These are phyloP conservation scores for Dichotomocladium elegans DNA, from an alignment of 371 early-diverging fungal genomes.

Conservation along the genomic window DNA sequence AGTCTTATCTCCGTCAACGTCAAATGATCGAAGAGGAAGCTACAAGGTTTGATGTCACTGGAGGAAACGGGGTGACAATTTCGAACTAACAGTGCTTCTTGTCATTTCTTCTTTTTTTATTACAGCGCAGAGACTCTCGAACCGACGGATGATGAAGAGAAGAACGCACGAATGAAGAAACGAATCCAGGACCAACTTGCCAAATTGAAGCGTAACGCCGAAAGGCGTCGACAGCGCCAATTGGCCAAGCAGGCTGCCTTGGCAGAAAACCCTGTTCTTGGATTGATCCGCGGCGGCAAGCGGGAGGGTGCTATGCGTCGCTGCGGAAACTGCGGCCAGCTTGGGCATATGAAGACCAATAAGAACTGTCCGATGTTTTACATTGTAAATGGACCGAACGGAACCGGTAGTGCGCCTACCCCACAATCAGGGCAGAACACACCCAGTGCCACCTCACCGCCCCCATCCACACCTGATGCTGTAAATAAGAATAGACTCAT, in stretches of 20 bases:
- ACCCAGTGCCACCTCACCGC: too few relatives aligned
- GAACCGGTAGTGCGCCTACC: too few relatives aligned
- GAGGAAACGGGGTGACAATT: background rate
- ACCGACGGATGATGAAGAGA: slow-evolving; percentile 57
- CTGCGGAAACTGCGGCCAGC: slow-evolving; percentile 81
- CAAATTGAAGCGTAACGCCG: slow-evolving; percentile 58
- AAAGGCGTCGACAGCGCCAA: slow-evolving; percentile 50
- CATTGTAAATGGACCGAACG: slow-evolving; percentile 16
- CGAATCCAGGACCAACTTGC: slow-evolving; percentile 63
- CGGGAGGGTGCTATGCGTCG: slow-evolving; percentile 56
- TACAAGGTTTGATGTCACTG: slow-evolving; percentile 28
- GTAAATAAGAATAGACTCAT: too few relatives aligned
- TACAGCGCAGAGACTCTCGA: slow-evolving; percentile 49
- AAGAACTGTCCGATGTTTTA: slow-evolving; percentile 75
- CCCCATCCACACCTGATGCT: too few relatives aligned
- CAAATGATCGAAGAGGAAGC: slow-evolving; percentile 74
- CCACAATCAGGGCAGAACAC: too few relatives aligned
- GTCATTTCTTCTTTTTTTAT: background rate
- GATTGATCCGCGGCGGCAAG: slow-evolving; percentile 50
- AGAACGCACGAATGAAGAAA: slow-evolving; percentile 58
- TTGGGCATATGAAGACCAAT: slow-evolving; percentile 91
- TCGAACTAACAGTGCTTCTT: background rate
- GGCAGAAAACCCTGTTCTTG: slow-evolving; percentile 48
- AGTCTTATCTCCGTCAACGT: slow-evolving; percentile 82
- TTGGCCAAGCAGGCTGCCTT: slow-evolving; percentile 43